These are phyloP conservation scores for Aspergillus taichungensis DNA, from an alignment of 495 filamentous ascomycete genomes.

Conservation along the genomic window DNA sequence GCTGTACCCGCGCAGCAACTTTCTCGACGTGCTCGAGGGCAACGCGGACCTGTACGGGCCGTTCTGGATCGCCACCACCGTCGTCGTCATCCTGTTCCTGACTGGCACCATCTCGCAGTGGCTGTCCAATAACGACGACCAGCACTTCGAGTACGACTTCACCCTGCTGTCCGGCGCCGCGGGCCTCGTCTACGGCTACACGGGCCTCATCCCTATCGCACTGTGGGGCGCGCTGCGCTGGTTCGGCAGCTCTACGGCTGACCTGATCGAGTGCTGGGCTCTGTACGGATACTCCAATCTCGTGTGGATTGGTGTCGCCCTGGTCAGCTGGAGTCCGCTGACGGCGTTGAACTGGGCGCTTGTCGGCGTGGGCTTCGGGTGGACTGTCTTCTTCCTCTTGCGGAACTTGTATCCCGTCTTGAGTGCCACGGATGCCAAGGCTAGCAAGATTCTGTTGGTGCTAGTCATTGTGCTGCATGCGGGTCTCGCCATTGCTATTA, in stretches of 20 bases:
- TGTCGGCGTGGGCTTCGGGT: slow-evolving; percentile 79
- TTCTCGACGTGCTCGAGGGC: slow-evolving; percentile 93
- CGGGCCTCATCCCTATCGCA: slow-evolving; percentile 67
- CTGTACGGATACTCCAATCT: slow-evolving; percentile 93
- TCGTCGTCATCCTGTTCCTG: slow-evolving; percentile 89
- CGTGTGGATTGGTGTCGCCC: slow-evolving; percentile 91
- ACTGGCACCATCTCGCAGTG: slow-evolving; percentile 93
- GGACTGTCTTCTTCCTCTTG: slow-evolving; percentile 79
- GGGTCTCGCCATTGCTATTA: slow-evolving; percentile 83
- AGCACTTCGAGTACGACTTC: slow-evolving; percentile 80
- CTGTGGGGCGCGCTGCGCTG: slow-evolving; percentile 87
- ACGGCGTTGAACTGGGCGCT: slow-evolving; percentile 86
- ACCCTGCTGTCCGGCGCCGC: slow-evolving; percentile 72
- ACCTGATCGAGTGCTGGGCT: slow-evolving; percentile 82
- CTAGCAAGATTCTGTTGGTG: slow-evolving; percentile 78
- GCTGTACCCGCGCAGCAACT: slow-evolving; percentile 82
- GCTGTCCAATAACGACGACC: slow-evolving; percentile 50
- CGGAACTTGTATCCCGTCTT: slow-evolving; percentile 91
- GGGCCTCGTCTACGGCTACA: slow-evolving; percentile 91
- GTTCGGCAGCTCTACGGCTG: slow-evolving; percentile 78
- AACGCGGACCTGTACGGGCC: slow-evolving; percentile 94
- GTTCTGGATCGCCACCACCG: slow-evolving; percentile 97
- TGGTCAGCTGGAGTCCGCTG: slow-evolving; percentile 81
- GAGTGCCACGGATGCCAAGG: slow-evolving; percentile 83
- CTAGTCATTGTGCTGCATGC: slow-evolving; percentile 79